Base-by-base conservation (phyloP, 2,329 filamentous ascomycete species). In the Neonectria sp. region DNA sequence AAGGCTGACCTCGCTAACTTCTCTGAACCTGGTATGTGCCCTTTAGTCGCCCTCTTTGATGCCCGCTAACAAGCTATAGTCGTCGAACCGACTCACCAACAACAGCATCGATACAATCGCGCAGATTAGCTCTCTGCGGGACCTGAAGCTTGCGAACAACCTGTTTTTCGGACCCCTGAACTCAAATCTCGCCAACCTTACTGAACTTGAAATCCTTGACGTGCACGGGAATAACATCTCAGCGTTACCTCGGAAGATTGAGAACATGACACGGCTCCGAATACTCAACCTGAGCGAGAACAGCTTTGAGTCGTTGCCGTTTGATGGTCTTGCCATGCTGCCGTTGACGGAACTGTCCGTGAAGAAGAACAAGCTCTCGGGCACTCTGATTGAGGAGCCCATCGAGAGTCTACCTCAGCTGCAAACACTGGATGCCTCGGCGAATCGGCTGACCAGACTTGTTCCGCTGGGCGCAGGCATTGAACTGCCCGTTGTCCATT, bases 281-380 rank as follows among this genome's bases (percentile, higher is more conserved):
- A 87, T 93, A 11, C 83, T 98, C 57, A 95, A 97, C 76, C 79
- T 98, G 25, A 90, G 91, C 64, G 90, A 94, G 71, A 99, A 99
- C 74, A 87, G 88, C 60, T 86, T 99, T 31, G 89, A 88, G 55
- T 85, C 86, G 2, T 78, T 98, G 13, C 92, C 93, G 0, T 93
- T 95, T 75, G 88, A 91, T 7, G 84, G 86, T 4, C 83, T 98
- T 33, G 86, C 88, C 13, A 85, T 86, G 13, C 80, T 97, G 55
- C 91, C 93, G 0, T 79, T 98, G 46, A 89, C 88, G 1, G 94
- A 97, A 71, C 82, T 98, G 3, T 85, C 89, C 55, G 91, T 90
- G 9, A 89, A 91, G 40, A 95, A 93, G 79, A 98, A 98, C 79
- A 91, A 90, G 65, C 85, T 98, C 2, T 85, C 86, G 13, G 94